Evolutionary conservation across 371 early-diverging fungal genomes (phyloP).

Genomic region (Rhizopus sp.): DNA sequence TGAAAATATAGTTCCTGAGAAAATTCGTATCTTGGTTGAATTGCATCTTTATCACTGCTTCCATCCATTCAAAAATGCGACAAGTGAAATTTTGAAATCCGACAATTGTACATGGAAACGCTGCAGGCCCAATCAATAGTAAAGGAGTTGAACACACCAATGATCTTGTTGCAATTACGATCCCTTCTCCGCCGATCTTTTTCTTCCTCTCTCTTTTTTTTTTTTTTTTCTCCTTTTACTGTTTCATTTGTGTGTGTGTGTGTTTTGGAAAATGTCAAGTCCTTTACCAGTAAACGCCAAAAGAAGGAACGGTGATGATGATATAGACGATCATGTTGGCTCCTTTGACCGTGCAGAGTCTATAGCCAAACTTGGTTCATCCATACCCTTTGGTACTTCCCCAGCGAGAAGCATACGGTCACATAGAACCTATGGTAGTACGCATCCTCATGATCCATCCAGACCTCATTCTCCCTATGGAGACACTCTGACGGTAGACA

Average conservation of each 20-base stretch:
- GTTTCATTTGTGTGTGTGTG: conserved; percentile 2
- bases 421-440: conserved; percentile 26
- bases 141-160: no score
- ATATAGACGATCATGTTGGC: conserved; percentile 20
- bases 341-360: conserved; percentile 30
- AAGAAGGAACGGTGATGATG: conserved; percentile 8
- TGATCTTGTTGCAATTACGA: no score
- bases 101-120: no score
- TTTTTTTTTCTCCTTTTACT: conserved; percentile 10
- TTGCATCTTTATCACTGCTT: no score
- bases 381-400: conserved; percentile 38
- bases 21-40: no score
- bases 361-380: conserved; percentile 27
- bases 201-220: conserved; percentile 10
- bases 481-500: conserved; percentile 28
- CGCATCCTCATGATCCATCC: conserved; percentile 4
- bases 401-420: conserved; percentile 32
- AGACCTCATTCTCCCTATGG: conserved; percentile 24
- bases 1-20: no score
- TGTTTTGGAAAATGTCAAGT: conserved; percentile 20
- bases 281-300: conserved; percentile 37
- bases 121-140: no score
- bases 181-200: conserved; percentile 7
- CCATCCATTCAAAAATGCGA: no score
- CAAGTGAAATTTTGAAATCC: no score